Conservation (phyloP, 1,139 yeast species). For the Pneumocystis oryctolagi region DNA sequence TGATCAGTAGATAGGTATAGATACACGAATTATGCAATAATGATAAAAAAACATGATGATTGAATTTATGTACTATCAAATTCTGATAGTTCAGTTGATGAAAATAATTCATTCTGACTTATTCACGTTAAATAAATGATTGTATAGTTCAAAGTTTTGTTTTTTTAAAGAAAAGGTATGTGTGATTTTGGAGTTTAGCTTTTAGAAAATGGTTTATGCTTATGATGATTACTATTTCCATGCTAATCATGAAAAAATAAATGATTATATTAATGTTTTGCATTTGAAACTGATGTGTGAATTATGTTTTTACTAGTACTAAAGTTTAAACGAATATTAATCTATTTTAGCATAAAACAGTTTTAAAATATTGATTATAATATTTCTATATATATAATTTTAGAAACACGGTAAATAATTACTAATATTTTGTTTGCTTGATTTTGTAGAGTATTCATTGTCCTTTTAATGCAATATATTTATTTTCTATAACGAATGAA, state of each 20-base stretch:
- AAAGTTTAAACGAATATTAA: background rate
- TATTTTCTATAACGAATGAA: background rate
- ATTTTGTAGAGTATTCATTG: background rate
- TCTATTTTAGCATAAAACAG: background rate
- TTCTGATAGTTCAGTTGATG: background rate
- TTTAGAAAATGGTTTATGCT: background rate
- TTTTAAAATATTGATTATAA: background rate
- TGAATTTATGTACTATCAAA: background rate
- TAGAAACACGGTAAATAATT: background rate
- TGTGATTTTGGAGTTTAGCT: background rate
- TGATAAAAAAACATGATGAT: background rate
- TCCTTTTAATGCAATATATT: background rate
- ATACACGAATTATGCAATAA: background rate
- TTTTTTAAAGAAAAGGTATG: background rate
- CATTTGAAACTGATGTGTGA: background rate
- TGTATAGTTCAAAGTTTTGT: background rate
- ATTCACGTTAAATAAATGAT: background rate
- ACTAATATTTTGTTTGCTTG: background rate
- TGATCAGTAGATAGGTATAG: background rate
- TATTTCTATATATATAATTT: background rate
- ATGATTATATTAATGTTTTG: background rate
- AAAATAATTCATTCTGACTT: background rate
- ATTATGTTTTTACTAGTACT: background rate
- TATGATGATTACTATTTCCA: background rate
- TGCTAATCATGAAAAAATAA: background rate